Percentiles rank a stretch among this genome's conserved stretches.
These are phyloP conservation scores for Drosera capensis DNA, from an alignment of 148 eudicot species.

Conservation along the genomic window DNA sequence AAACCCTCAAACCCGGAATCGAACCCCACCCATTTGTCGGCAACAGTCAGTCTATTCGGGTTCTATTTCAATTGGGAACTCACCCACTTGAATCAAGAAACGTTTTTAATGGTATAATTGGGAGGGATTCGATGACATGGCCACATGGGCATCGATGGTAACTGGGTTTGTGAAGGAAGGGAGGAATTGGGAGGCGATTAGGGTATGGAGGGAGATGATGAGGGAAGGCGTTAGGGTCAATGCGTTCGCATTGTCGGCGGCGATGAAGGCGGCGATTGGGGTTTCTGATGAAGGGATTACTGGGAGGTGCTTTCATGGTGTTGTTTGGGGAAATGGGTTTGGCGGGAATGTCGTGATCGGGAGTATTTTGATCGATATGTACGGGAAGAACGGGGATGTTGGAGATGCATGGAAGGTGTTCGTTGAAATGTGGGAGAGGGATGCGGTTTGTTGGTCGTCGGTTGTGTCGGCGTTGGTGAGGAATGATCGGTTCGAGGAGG, in stretches of 20 bases:
- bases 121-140: slow-evolving; percentile 67
- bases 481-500: slow-evolving; percentile 49
- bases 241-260: slow-evolving; percentile 61
- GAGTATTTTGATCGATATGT: slow-evolving; percentile 65
- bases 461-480: slow-evolving; percentile 43
- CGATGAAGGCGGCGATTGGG: slow-evolving; percentile 59
- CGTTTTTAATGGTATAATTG: slow-evolving; percentile 27
- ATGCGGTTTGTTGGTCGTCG: slow-evolving; percentile 67
- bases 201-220: slow-evolving; percentile 46
- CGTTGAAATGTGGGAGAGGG: slow-evolving; percentile 49
- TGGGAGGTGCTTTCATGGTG: slow-evolving; percentile 54
- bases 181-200: slow-evolving; percentile 23
- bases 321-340: slow-evolving; percentile 52
- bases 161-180: slow-evolving; percentile 48
- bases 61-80: slow-evolving; percentile 42
- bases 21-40: slow-evolving; percentile 46
- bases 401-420: slow-evolving; percentile 36
- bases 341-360: slow-evolving; percentile 35
- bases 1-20: slow-evolving; percentile 42
- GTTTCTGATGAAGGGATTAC: slow-evolving; percentile 41
- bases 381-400: slow-evolving; percentile 40
- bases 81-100: too few relatives aligned
- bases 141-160: slow-evolving; percentile 85
- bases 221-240: slow-evolving; percentile 44
- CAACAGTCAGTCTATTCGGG: slow-evolving; percentile 64